Evolutionary conservation across 345 rosid genomes (phyloP).

Genomic region (Carallia brachiata): DNA sequence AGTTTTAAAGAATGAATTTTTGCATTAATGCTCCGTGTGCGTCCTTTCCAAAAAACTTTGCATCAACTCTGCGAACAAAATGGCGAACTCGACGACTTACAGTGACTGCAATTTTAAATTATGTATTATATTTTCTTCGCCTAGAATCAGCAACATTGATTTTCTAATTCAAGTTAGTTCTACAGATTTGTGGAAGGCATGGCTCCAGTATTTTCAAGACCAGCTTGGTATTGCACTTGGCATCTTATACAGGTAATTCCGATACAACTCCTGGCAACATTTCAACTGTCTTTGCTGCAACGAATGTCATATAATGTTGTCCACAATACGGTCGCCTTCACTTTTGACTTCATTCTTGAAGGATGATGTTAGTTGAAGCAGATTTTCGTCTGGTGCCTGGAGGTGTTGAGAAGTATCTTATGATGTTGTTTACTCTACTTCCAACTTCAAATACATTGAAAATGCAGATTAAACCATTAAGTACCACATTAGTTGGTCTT

Average conservation of each 20-base stretch:
- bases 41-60: too few relatives aligned
- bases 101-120: too few relatives aligned
- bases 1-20: too few relatives aligned
- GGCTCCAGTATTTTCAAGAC: conserved; percentile 98
- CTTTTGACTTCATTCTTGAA: background rate
- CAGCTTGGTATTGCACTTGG: conserved; percentile 99
- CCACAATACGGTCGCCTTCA: background rate
- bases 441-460: too few relatives aligned
- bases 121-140: background rate
- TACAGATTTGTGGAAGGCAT: conserved; percentile 95
- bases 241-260: conserved; percentile 87
- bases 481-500: too few relatives aligned
- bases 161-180: too few relatives aligned
- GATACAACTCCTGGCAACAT: background rate
- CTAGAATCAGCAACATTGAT: background rate
- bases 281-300: background rate
- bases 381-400: background rate
- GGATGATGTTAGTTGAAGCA: background rate
- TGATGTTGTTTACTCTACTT: too few relatives aligned
- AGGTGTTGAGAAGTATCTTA: too few relatives aligned
- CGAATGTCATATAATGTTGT: background rate
- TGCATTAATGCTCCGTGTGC: too few relatives aligned
- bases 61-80: too few relatives aligned
- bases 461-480: too few relatives aligned
- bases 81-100: too few relatives aligned